Evolutionary conservation across 176 grass and related monocot species (phyloP).

Genomic region (Carex kokanica): DNA sequence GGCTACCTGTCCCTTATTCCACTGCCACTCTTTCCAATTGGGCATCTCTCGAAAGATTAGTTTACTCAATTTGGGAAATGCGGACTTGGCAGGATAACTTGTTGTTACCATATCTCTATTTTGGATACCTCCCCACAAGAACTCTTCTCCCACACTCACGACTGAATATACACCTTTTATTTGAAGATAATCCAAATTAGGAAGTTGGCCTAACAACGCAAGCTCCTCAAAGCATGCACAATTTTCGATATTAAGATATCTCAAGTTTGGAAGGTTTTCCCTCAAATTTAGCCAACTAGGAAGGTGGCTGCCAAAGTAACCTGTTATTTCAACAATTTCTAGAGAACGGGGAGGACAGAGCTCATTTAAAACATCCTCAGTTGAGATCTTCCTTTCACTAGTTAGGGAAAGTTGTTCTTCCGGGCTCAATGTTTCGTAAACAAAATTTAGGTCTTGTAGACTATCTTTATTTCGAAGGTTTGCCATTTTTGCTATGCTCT

Average conservation of each 20-base stretch:
- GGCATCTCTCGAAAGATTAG: not conserved
- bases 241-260: not conserved
- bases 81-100: too few relatives aligned
- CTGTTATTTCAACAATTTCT: not conserved
- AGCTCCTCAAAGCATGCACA: not conserved
- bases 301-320: not conserved
- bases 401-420: not conserved
- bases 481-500: not conserved
- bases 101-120: too few relatives aligned
- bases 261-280: not conserved
- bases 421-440: not conserved
- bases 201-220: not conserved
- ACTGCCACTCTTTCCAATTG: conserved; percentile 12
- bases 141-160: not conserved
- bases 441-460: not conserved
- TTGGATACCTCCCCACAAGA: not conserved
- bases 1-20: not conserved
- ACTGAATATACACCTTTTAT: not conserved
- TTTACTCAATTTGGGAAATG: not conserved
- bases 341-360: not conserved
- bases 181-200: not conserved
- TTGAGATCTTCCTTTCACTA: not conserved
- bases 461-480: not conserved
- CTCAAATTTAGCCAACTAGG: not conserved
- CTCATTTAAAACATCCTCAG: not conserved